phyloP scores from a whole-genome alignment of 768 basidiomycete species.

The Hericium coralloides region DNA sequence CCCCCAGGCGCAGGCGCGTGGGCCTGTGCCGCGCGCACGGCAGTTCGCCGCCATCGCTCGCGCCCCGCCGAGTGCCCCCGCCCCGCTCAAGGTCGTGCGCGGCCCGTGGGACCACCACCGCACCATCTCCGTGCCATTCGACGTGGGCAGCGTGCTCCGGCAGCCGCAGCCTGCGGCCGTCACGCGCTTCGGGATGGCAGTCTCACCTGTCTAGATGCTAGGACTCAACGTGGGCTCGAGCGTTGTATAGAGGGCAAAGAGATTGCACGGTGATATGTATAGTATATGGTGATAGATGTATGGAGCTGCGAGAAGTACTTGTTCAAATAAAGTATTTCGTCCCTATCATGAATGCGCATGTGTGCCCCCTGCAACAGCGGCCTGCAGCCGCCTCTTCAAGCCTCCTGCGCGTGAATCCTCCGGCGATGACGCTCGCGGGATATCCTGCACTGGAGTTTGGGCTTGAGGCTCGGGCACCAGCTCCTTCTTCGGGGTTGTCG shows the following conservation, averaged over 20 bases:
- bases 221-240: too few relatives aligned
- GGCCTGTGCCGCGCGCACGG: not conserved
- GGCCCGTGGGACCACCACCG: conserved; percentile 56
- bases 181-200: not conserved
- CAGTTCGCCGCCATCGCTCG: not conserved
- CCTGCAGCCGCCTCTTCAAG: not conserved
- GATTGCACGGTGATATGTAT: too few relatives aligned
- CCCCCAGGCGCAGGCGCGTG: conserved; percentile 1
- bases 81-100: conserved; percentile 21
- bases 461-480: not conserved
- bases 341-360: not conserved
- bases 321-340: not conserved
- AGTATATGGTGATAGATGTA: not conserved
- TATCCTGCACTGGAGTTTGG: not conserved
- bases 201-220: too few relatives aligned
- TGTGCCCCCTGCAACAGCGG: not conserved
- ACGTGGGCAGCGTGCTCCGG: conserved; percentile 38
- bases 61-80: conserved; percentile 1
- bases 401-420: not conserved
- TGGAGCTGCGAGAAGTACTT: not conserved
- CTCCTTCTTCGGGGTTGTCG: not conserved
- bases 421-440: not conserved
- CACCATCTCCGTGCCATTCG: conserved; percentile 31
- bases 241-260: too few relatives aligned
- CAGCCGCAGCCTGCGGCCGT: conserved; percentile 37